Conservation (phyloP, 1,139 yeast genomes). For the Hyphopichia burtonii region DNA sequence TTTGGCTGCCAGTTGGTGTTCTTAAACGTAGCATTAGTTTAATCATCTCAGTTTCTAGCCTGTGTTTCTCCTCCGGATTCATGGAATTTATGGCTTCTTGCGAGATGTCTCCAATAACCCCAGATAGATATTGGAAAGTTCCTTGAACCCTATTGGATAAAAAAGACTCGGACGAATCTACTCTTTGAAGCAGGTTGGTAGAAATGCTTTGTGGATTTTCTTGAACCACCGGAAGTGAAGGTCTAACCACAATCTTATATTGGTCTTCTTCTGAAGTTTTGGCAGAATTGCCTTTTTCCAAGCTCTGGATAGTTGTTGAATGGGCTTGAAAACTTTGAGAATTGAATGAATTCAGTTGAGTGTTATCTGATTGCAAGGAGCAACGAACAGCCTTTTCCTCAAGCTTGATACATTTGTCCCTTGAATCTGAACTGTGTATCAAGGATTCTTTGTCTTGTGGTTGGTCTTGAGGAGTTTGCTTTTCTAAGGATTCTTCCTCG, state of each 20-base stretch:
- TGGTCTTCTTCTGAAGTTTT: neutral
- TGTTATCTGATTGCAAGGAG: neutral
- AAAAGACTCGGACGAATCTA: neutral
- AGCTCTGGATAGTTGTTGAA: neutral
- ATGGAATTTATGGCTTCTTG: slow-evolving; percentile 18
- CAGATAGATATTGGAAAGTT: neutral
- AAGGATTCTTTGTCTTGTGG: neutral
- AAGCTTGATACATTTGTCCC: neutral
- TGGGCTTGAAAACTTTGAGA: neutral
- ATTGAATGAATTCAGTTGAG: neutral
- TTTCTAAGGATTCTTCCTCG: neutral
- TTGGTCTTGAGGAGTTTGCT: neutral
- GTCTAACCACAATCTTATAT: neutral
- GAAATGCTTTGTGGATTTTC: neutral
- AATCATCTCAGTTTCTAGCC: slow-evolving; percentile 33
- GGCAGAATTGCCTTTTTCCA: too few species aligned
- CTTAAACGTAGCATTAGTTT: slow-evolving; percentile 34
- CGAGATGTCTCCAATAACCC: slow-evolving; percentile 6
- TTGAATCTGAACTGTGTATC: neutral
- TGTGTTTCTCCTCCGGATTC: slow-evolving; percentile 17
- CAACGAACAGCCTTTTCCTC: neutral
- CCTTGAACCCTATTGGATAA: neutral
- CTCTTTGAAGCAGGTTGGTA: neutral
- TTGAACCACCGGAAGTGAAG: neutral
- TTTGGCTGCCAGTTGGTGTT: neutral